These are phyloP conservation scores for Boletus sp. DNA, from an alignment of 1,284 basidiomycete genomes.

Conservation along the genomic window DNA sequence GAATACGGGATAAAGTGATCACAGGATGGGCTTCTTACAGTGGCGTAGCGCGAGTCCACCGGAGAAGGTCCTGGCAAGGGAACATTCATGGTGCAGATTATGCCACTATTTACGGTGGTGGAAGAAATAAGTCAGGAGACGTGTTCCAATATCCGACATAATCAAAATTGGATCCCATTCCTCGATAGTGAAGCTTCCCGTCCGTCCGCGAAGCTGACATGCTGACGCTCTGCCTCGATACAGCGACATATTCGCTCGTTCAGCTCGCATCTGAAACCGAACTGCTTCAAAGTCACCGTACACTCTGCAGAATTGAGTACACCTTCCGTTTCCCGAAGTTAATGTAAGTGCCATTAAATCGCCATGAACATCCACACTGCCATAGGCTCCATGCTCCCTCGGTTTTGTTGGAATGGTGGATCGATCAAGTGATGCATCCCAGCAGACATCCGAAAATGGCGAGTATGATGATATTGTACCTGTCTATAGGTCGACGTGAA, in stretches of 20 bases:
- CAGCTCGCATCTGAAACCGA: background rate
- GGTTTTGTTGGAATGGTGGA: background rate
- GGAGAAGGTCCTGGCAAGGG: slow-evolving; percentile 15
- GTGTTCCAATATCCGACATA: too few species aligned
- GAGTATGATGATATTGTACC: background rate
- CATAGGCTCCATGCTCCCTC: too few species aligned
- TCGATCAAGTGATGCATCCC: background rate
- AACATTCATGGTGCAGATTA: slow-evolving; percentile 20
- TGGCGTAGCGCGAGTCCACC: slow-evolving; percentile 19
- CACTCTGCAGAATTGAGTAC: too few species aligned
- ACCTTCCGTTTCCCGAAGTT: too few species aligned
- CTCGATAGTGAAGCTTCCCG: too few species aligned
- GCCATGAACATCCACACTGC: background rate
- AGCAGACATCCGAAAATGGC: background rate
- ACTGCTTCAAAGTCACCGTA: too few species aligned
- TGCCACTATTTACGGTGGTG: background rate
- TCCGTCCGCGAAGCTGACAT: too few species aligned
- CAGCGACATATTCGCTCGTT: background rate
- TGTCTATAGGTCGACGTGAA: slow-evolving; percentile 22
- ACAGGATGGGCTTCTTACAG: slow-evolving; percentile 22
- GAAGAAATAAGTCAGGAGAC: background rate
- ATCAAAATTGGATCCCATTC: too few species aligned
- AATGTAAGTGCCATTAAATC: background rate
- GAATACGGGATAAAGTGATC: slow-evolving; percentile 24
- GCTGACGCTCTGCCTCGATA: background rate